Base-by-base conservation (phyloP, 2,329 filamentous ascomycete species). In the Cryoendolithus antarcticus region DNA sequence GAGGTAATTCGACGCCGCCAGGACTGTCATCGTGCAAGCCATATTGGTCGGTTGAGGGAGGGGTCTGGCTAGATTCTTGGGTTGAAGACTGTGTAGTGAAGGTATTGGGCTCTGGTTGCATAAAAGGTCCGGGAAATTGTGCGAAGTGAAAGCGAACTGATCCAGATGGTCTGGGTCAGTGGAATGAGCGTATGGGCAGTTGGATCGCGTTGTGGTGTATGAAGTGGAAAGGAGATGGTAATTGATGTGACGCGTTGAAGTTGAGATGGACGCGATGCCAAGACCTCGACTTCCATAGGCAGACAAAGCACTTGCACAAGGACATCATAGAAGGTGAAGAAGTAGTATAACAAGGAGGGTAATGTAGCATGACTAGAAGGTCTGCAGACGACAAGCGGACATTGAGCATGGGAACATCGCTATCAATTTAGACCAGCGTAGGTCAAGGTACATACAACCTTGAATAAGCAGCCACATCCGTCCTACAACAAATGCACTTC, bases 401-500 rank as follows among this genome's bases (percentile, higher is more conserved):
- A n/a, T n/a, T n/a, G n/a, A n/a, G n/a, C n/a, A n/a, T n/a, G n/a
- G n/a, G n/a, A n/a, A n/a, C n/a, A n/a, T n/a, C n/a, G n/a, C n/a
- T n/a, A n/a, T n/a, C n/a, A n/a, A n/a, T n/a, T n/a, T n/a, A n/a
- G n/a, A n/a, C n/a, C n/a, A n/a, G n/a, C n/a, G n/a, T n/a, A n/a
- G n/a, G n/a, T n/a, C 48, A 81, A 36, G 91, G 91, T 31, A 96
- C 86, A 67, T 83, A 98, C 44, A 98, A 77, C 50, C 86, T 76
- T 49, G 85, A 88, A 61, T 94, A 96, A 39, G 88, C 91, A 40
- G 77, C 75, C 24, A 96, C 86, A 51, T 91, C 82, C 41, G 85
- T 76, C 37, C 91, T 74, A 60, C 91, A 96, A 54, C 89, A 96
- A 30, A 96, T 88, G 57, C 91, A 98, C 56, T 85, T 93, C 47